Evolutionary conservation across 2,329 filamentous ascomycete species (phyloP), one percentile per base, ranked within the genome.

Genomic region (Colletotrichum cuscutae): DNA sequence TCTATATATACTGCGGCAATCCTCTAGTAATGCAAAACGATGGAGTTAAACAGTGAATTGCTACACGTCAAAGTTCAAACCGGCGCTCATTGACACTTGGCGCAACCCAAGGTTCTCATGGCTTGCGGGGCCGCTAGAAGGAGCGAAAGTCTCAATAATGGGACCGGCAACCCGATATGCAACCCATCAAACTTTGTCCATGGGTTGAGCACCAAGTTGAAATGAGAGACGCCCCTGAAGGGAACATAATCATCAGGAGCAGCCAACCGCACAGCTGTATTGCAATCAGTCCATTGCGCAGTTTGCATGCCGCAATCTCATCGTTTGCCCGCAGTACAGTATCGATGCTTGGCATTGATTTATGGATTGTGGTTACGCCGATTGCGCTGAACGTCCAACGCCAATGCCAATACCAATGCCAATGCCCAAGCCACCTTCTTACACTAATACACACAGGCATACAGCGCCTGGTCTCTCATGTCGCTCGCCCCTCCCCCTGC

Each of bases 371-470:
- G 42, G 19, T 22, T 22, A 49, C 42, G n/a, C 9, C 24, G 37
- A 22, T 49, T 61, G 35, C 24, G 35, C 58, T 61, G 32, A 19
- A 30, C 58, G 30, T 24, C 52, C 32, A 37, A 57, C 26, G 15
- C 26, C 52, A 54, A 53, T 24, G 24, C 60, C 60, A 57, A 46
- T 60, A 46, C 67, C 59, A 65, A 69, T 68, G 52, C 30, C 67
- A 68, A 42, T 19, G 22, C 65, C 58, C 15, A 52, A 63, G 52
- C 65, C 64, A 63, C 58, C 35, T 26, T 22, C 60, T 22, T 22
- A 49, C 42, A 35, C 32, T 42, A 42, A 19, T 42, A 19, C 37
- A 22, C 28, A 24, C n/a, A 37, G 15, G 30, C 28, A 64, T 30
- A 32, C 30, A 30, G 35, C 32, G 52, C 52, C 49, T 65, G 52